A percentile compares a stretch with the other conserved stretches of the same genome.
These are phyloP conservation scores for Gossypium schwendimanii DNA, from an alignment of 441 rosid genomes.

Conservation along the genomic window DNA sequence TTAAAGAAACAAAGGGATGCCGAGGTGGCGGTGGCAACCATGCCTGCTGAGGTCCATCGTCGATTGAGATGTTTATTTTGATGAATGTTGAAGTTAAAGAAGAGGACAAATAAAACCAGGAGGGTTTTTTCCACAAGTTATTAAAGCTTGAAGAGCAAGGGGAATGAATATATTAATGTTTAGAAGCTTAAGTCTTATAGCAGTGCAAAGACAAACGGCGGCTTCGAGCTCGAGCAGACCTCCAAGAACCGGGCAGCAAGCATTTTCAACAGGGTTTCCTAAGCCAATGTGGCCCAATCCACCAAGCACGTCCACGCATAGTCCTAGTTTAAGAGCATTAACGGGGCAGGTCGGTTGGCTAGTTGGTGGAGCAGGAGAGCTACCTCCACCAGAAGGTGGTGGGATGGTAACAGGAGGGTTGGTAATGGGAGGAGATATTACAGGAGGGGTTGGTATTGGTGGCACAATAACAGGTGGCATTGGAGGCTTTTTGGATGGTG, in stretches of 20 bases:
- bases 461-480: slow-evolving; percentile 29
- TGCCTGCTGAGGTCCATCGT: not conserved
- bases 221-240: slow-evolving; percentile 71
- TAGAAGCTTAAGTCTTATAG: slow-evolving; percentile 55
- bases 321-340: slow-evolving; percentile 56
- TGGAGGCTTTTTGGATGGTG: slow-evolving; percentile 34
- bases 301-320: slow-evolving; percentile 52
- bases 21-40: not conserved
- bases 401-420: slow-evolving; percentile 16
- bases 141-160: slow-evolving; percentile 52
- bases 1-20: not conserved
- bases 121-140: slow-evolving; percentile 52
- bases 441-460: slow-evolving; percentile 43
- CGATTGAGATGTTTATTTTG: not conserved
- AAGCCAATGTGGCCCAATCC: slow-evolving; percentile 56
- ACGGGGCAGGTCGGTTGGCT: slow-evolving; percentile 50
- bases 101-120: slow-evolving; percentile 59
- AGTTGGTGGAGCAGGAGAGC: slow-evolving; percentile 23
- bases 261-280: slow-evolving; percentile 53
- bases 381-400: slow-evolving; percentile 31
- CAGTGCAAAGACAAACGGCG: slow-evolving; percentile 61
- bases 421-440: slow-evolving; percentile 13
- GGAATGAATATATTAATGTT: slow-evolving; percentile 55
- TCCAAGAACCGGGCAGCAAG: slow-evolving; percentile 53
- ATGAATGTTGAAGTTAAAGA: slow-evolving; percentile 18